Evolutionary conservation across 179 eudicot genomes (phyloP), one percentile per base, ranked within the genome.

Genomic region (Vitellaria paradoxa): DNA sequence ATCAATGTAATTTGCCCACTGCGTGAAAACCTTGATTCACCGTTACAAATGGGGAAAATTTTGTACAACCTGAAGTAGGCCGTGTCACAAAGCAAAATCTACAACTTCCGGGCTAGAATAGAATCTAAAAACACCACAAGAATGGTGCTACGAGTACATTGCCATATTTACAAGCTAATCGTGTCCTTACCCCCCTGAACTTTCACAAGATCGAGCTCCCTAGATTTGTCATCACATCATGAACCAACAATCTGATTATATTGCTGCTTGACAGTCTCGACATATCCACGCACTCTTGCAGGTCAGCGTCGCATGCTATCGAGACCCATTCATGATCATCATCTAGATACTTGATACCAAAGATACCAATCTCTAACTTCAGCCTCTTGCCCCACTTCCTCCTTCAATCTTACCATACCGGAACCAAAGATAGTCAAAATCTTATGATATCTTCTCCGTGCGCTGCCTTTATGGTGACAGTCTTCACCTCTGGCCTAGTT

Each of bases 311-410:
- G n/a, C n/a, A n/a, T n/a, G 90, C 88, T n/a, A 93, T 87, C 46
- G 85, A 70, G 62, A 92, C 97, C 96, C 93, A 90, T 75, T 93
- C 98, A 7, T 90, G 88, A 81, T 93, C 97, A 40, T 93, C 98
- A 61, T 93, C 97, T 5, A 93, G 81, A 84, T 93, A 92, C 85
- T 89, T 93, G 59, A 92, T 83, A 81, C 92, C 97, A 40, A 92
- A 92, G 9, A 89, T 89, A 42, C 94, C 97, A 59, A 84, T 78
- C 76, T 89, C 97, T 8, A 93, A 70, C 80, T 89, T 93, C 76
- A 92, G 77, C 88, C 98, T 92, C 81, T 87, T 90, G 15, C n/a
- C 89, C 86, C 77, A 93, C 92, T 82, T 93, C 98, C 65, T 92
- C 98, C 74, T 71, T 91, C 70, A 93, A 72, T 55, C 80, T 87